A percentile compares a stretch with the other conserved stretches of the same genome.
Conservation (phyloP, 2,329 filamentous ascomycete genomes). For the Colletotrichum simmondsii region DNA sequence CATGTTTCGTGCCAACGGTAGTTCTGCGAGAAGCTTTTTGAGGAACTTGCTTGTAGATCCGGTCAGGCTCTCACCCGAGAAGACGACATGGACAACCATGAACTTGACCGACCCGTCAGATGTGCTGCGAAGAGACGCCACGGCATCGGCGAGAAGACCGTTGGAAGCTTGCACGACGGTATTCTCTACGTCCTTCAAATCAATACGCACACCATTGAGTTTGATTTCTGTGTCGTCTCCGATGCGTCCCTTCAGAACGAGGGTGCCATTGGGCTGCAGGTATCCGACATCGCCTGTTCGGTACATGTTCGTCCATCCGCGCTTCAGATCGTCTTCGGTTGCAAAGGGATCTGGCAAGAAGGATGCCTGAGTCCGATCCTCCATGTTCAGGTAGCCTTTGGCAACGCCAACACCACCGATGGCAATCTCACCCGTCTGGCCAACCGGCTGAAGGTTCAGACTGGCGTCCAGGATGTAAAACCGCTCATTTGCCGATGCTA, state of each 20-base stretch:
- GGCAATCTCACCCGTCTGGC: slow-evolving; percentile 46
- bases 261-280: background rate
- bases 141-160: slow-evolving; percentile 35
- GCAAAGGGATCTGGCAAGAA: background rate
- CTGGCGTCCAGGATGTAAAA: slow-evolving; percentile 54
- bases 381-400: slow-evolving; percentile 45
- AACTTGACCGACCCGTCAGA: slow-evolving; percentile 25
- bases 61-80: background rate
- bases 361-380: slow-evolving; percentile 15
- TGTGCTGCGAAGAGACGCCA: slow-evolving; percentile 37
- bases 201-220: slow-evolving; percentile 55
- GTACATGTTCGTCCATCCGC: background rate
- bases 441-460: slow-evolving; percentile 47
- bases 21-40: slow-evolving; percentile 25
- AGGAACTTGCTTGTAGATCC: slow-evolving; percentile 26
- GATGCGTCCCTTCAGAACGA: slow-evolving; percentile 47
- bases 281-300: background rate
- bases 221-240: slow-evolving; percentile 57
- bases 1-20: slow-evolving; percentile 48
- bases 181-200: slow-evolving; percentile 53
- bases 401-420: slow-evolving; percentile 45
- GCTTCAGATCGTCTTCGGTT: background rate
- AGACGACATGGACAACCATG: slow-evolving; percentile 43
- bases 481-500: slow-evolving; percentile 43
- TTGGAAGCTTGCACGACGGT: slow-evolving; percentile 36